These are phyloP conservation scores for Candida pseudofarinosa DNA, from an alignment of 805 yeast genomes.

Conservation along the genomic window DNA sequence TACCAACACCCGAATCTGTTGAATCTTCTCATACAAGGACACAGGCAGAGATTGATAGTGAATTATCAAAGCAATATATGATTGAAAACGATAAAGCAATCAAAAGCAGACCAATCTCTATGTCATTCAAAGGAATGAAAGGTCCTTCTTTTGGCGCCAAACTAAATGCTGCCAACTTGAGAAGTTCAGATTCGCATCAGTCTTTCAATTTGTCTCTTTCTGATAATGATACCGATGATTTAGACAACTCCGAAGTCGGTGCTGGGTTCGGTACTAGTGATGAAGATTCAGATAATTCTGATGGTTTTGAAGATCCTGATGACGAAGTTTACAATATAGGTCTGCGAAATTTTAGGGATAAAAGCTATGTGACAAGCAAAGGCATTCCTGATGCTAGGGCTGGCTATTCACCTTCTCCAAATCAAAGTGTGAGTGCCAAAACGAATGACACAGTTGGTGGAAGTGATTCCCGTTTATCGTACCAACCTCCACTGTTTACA, in stretches of 20 bases:
- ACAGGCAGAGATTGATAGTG: conserved; percentile 13
- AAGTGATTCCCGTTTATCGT: not conserved
- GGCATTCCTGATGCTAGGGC: not conserved
- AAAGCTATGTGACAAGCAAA: conserved; percentile 1
- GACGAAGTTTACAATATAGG: conserved; percentile 8
- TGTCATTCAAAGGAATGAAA: conserved; percentile 60
- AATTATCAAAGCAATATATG: conserved; percentile 3
- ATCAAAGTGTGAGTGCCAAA: not conserved
- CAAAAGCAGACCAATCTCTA: conserved; percentile 38
- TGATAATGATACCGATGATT: conserved; percentile 23
- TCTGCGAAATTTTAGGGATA: conserved; percentile 1
- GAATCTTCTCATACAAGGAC: not conserved
- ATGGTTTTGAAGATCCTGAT: conserved; percentile 7
- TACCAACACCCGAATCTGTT: conserved; percentile 8
- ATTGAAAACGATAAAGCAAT: conserved; percentile 7
- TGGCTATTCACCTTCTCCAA: not conserved
- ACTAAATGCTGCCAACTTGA: conserved; percentile 21
- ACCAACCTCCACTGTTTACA: conserved; percentile 14
- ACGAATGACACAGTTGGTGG: not conserved
- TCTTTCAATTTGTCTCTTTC: conserved; percentile 35
- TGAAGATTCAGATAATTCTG: conserved; percentile 20
- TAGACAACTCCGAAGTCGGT: conserved; percentile 30
- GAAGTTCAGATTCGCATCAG: conserved; percentile 38
- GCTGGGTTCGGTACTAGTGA: conserved; percentile 34
- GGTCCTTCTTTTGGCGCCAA: conserved; percentile 53